Evolutionary conservation across 805 yeast genomes (phyloP).

Genomic region (Yamadazyma takamatsuzukensis): DNA sequence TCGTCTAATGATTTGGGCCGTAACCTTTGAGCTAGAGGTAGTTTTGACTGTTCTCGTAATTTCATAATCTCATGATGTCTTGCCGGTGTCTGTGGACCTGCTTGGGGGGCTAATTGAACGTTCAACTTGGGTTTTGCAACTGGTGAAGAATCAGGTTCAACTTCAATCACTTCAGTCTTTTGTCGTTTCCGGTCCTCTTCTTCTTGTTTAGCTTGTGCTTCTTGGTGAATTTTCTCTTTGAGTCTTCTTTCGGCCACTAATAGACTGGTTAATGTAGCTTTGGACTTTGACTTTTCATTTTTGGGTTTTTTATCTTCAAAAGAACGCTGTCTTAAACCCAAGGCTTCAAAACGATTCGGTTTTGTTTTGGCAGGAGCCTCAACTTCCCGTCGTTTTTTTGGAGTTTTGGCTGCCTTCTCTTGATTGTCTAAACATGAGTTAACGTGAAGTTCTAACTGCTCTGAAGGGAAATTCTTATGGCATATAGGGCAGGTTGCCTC

Average conservation of each 20-base stretch:
- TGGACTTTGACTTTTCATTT: conserved; percentile 16
- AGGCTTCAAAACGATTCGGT: conserved; percentile 27
- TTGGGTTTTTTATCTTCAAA: conserved; percentile 15
- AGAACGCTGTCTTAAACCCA: conserved; percentile 32
- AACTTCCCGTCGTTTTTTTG: conserved; percentile 1
- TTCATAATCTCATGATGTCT: conserved; percentile 9
- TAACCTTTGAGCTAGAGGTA: conserved; percentile 40
- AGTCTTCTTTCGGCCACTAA: conserved; percentile 32
- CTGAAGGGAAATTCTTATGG: conserved; percentile 17
- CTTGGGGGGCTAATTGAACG: conserved; percentile 6
- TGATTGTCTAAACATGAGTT: conserved; percentile 36
- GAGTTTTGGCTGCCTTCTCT: conserved; percentile 13
- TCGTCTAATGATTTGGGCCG: conserved; percentile 37
- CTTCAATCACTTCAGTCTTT: no score
- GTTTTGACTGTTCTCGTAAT: conserved; percentile 16
- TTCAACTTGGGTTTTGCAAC: no score
- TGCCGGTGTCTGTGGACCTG: no score
- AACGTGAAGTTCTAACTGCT: conserved; percentile 36
- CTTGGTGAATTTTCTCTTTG: conserved; percentile 13
- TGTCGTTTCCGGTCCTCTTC: conserved; percentile 1
- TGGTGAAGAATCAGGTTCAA: no score
- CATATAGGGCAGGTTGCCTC: conserved; percentile 35
- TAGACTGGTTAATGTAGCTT: conserved; percentile 31
- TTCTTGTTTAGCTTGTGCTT: conserved; percentile 2
- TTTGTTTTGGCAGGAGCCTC: conserved; percentile 3